A percentile compares a stretch with the other conserved stretches of the same genome.
Evolutionary conservation across 2,329 filamentous ascomycete species (phyloP).

Genomic region (Chalaropsis thielavioides): DNA sequence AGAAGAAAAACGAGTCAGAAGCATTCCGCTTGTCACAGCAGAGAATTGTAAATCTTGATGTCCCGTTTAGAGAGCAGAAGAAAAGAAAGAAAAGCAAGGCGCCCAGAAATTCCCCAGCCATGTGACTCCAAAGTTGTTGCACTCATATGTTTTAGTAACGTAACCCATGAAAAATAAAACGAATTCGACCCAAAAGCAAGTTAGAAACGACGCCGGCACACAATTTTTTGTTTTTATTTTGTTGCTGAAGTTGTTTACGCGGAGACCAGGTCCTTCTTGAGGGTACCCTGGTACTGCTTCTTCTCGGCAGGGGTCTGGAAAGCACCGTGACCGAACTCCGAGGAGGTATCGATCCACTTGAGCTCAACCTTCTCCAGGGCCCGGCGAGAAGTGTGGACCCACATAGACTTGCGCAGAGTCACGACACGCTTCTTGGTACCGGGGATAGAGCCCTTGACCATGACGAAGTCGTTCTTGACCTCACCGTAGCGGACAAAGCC

Average conservation of each 20-base stretch:
- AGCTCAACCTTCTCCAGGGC: constrained; percentile 98
- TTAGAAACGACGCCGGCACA: constrained; percentile 13
- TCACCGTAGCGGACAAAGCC: constrained; percentile 99
- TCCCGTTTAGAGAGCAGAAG: background rate
- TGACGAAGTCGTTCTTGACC: constrained; percentile 97
- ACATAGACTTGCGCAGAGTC: constrained; percentile 98
- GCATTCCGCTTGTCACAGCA: background rate
- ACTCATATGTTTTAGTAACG: constrained; percentile 8
- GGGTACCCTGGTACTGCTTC: constrained; percentile 89
- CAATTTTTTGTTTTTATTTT: constrained; percentile 18
- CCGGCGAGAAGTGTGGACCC: constrained; percentile 86
- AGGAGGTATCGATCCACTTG: constrained; percentile 99
- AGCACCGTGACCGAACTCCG: constrained; percentile 99
- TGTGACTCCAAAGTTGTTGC: constrained; percentile 1
- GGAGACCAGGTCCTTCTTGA: constrained; percentile 84
- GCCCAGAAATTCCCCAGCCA: constrained; percentile 5
- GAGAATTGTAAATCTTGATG: background rate
- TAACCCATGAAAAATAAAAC: constrained; percentile 11
- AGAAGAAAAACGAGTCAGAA: background rate
- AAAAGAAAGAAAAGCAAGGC: constrained; percentile 11
- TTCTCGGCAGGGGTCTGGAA: constrained; percentile 99
- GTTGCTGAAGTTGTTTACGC: constrained; percentile 26
- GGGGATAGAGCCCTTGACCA: constrained; percentile 94
- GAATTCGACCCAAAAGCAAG: background rate
- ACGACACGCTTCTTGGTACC: constrained; percentile 99